Evolutionary conservation across 129 eudicot genomes (phyloP), one percentile per base, ranked within the genome.

Genomic region (Tanacetum coccineum): DNA sequence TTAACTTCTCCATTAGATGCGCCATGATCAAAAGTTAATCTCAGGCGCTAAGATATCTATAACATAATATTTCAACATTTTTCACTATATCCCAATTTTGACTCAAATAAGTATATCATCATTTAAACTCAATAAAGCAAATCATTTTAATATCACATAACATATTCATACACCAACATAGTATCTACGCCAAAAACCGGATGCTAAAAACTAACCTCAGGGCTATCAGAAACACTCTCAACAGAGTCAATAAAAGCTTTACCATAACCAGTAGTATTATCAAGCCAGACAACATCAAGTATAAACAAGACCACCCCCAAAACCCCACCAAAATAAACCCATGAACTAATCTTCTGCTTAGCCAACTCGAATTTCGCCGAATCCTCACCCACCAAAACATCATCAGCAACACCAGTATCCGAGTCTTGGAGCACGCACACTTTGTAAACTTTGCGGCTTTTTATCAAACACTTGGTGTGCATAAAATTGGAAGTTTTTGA

Each of bases 201-300:
- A 49, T 32, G 52, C n/a, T 36, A 6, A n/a, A 55, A 70, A 62
- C 80, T 67, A 36, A 88, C 99, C 99, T 93, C 99, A 44, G 85
- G 96, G 66, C 90, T 88, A 1, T 79, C 87, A 3, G 95, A 84
- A 75, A 89, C 40, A 68, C 59, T 63, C 9, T 88, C 83, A 79
- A 93, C 75, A 47, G 90, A 80, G 44, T 84, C 84, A 40, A 93
- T 76, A 71, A 83, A 93, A 20, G 48, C 70, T 83, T 93, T 84
- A 21, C 99, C 99, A 70, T 78, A 82, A 13, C 99, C 99, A 74
- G 99, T 86, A 18, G 85, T 78, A 74, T 89, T 89, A 56, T 93
- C 99, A 72, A 93, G 87, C 99, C 99, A 93, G 45, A 50, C 89
- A 28, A 88, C 76, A 66, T 89, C 82, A 67, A 93, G 96, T 68